A percentile compares a stretch with the other conserved stretches of the same genome.
phyloP scores from a whole-genome alignment of 768 basidiomycete species.

The Leucocoprinus birnbaumii region DNA sequence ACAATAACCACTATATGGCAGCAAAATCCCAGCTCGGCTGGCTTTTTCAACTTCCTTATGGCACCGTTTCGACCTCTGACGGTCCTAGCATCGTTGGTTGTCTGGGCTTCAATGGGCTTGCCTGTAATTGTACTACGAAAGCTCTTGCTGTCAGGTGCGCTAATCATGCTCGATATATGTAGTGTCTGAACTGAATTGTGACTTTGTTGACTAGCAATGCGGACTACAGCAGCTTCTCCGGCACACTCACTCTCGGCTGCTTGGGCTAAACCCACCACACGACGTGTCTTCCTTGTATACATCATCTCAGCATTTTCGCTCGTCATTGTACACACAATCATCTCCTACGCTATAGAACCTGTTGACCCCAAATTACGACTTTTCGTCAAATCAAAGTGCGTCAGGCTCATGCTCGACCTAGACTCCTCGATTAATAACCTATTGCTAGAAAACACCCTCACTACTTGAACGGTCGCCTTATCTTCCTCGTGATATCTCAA shows the following conservation, averaged over 20 bases:
- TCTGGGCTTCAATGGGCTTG: conserved; percentile 52
- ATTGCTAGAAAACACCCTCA: conserved; percentile 64
- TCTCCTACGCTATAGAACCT: conserved; percentile 32
- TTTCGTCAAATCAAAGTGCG: conserved; percentile 69
- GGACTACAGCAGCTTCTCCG: conserved; percentile 50
- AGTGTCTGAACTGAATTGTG: too few species aligned
- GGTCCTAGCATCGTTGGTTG: conserved; percentile 33
- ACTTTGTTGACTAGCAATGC: conserved; percentile 34
- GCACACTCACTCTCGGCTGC: conserved; percentile 43
- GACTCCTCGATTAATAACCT: neutral
- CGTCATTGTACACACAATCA: conserved; percentile 38
- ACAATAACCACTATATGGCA: conserved; percentile 42
- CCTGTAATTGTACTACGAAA: conserved; percentile 61
- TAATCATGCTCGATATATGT: too few species aligned
- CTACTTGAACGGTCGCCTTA: conserved; percentile 65
- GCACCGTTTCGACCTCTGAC: conserved; percentile 42
- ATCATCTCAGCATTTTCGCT: conserved; percentile 41
- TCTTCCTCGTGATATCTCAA: conserved; percentile 61
- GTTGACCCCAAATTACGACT: conserved; percentile 44
- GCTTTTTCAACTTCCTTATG: conserved; percentile 27
- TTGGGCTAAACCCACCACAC: conserved; percentile 43
- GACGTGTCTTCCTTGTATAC: conserved; percentile 44
- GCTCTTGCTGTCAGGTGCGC: too few species aligned
- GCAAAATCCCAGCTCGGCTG: conserved; percentile 26
- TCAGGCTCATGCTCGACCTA: neutral